A percentile compares a stretch with the other conserved stretches of the same genome.
phyloP scores from a whole-genome alignment of 2,329 filamentous ascomycete species.

The Fusarium poae region DNA sequence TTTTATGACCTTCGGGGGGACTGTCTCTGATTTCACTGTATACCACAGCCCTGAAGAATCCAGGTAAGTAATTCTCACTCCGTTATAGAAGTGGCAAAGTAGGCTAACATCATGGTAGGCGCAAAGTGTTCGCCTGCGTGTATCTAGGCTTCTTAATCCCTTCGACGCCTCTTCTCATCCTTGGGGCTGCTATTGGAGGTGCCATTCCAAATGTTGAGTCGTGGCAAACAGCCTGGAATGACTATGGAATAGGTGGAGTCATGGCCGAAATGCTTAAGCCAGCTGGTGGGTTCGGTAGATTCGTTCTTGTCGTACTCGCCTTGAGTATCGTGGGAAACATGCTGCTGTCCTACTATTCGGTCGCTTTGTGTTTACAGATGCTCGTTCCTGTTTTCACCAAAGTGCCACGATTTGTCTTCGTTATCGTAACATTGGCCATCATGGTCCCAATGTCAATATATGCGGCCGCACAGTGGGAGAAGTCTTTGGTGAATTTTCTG shows the following conservation, averaged over 20 bases:
- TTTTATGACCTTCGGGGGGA: conserved; percentile 68
- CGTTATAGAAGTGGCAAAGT: conserved; percentile 45
- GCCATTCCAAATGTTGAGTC: conserved; percentile 49
- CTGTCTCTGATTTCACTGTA: conserved; percentile 69
- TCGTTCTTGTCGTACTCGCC: conserved; percentile 51
- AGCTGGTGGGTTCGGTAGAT: conserved; percentile 53
- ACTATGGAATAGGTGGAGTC: conserved; percentile 51
- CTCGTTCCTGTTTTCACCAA: conserved; percentile 56
- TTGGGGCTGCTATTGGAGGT: conserved; percentile 57
- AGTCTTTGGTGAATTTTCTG: conserved; percentile 60
- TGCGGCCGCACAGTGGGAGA: conserved; percentile 58
- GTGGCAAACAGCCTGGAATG: conserved; percentile 50
- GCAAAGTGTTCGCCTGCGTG: conserved; percentile 50
- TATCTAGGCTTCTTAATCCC: conserved; percentile 63
- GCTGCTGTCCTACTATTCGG: conserved; percentile 56
- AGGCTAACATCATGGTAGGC: conserved; percentile 50
- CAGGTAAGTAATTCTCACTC: conserved; percentile 32
- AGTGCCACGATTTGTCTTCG: conserved; percentile 60
- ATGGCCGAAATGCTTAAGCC: conserved; percentile 52
- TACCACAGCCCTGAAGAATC: conserved; percentile 58
- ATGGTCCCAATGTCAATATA: conserved; percentile 59
- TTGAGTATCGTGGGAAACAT: conserved; percentile 57
- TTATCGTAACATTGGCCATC: conserved; percentile 56
- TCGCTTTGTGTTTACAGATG: conserved; percentile 58
- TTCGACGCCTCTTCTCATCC: conserved; percentile 54